These are phyloP conservation scores for Microascus cirrosus DNA, from an alignment of 2,329 filamentous ascomycete species.

Conservation along the genomic window DNA sequence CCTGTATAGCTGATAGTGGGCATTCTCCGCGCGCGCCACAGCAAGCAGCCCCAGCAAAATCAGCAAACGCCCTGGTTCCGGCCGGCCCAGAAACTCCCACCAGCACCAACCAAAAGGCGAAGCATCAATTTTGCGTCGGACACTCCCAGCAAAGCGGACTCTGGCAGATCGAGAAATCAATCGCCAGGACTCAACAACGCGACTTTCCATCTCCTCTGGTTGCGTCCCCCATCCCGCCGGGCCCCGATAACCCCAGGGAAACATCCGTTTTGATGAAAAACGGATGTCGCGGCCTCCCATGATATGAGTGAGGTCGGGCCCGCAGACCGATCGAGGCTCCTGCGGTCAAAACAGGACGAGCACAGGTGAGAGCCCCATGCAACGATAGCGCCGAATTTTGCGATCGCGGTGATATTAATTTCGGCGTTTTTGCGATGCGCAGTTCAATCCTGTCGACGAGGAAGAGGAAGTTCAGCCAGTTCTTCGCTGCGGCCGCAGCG, in stretches of 20 bases:
- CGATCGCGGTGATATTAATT: conserved; percentile 34
- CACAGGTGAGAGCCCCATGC: conserved; percentile 40
- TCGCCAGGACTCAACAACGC: conserved; percentile 4
- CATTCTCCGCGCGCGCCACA: too few relatives aligned
- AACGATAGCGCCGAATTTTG: conserved; percentile 35
- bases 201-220: conserved; percentile 6
- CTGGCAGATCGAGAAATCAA: conserved; percentile 4
- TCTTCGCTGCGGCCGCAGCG: conserved; percentile 71
- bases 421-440: conserved; percentile 28
- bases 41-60: conserved; percentile 1
- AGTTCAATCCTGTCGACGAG: conserved; percentile 70
- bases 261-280: conserved; percentile 53
- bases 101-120: not conserved
- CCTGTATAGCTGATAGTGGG: not conserved
- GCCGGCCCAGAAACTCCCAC: not conserved
- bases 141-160: not conserved
- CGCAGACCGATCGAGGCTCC: conserved; percentile 54
- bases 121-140: conserved; percentile 1
- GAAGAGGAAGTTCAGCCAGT: conserved; percentile 82
- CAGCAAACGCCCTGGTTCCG: not conserved
- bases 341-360: conserved; percentile 54
- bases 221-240: conserved; percentile 6
- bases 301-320: conserved; percentile 62
- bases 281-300: conserved; percentile 59
- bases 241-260: conserved; percentile 7